Percentiles rank a stretch among this genome's conserved stretches.
These are phyloP conservation scores for Blastobotrys indianensis DNA, from an alignment of 1,139 yeast genomes.

Conservation along the genomic window DNA sequence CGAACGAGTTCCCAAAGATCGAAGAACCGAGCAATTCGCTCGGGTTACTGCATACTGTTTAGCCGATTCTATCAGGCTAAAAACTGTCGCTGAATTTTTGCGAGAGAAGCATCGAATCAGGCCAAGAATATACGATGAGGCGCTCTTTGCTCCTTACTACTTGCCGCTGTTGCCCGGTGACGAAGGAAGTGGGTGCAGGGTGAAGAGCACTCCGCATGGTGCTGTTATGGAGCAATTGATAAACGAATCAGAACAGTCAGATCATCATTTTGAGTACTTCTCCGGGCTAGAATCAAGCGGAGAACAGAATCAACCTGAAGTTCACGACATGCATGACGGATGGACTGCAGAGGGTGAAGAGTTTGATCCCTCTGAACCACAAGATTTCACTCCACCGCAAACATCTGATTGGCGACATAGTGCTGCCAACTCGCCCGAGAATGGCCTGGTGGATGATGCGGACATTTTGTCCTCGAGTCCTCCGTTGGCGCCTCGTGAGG, in stretches of 20 bases:
- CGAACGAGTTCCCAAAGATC: slow-evolving; percentile 62
- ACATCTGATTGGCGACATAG: too few species aligned
- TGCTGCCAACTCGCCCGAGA: too few species aligned
- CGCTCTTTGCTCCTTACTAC: slow-evolving; percentile 81
- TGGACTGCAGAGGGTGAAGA: slow-evolving; percentile 25
- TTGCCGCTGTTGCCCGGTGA: slow-evolving; percentile 83
- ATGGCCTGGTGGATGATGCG: neutral
- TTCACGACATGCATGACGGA: slow-evolving; percentile 33
- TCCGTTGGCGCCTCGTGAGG: slow-evolving; percentile 20
- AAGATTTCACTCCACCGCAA: slow-evolving; percentile 44
- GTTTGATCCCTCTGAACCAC: slow-evolving; percentile 65
- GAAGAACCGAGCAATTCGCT: slow-evolving; percentile 63
- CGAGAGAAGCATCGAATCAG: slow-evolving; percentile 69
- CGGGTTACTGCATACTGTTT: slow-evolving; percentile 88
- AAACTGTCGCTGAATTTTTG: slow-evolving; percentile 58
- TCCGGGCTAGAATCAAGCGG: slow-evolving; percentile 50
- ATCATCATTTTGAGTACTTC: slow-evolving; percentile 85
- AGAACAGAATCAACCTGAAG: slow-evolving; percentile 16
- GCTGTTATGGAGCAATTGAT: slow-evolving; percentile 69
- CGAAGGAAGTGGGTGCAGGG: slow-evolving; percentile 80
- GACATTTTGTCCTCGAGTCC: slow-evolving; percentile 5
- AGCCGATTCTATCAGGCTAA: slow-evolving; percentile 71
- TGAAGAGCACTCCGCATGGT: slow-evolving; percentile 68
- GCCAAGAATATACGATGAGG: slow-evolving; percentile 86
- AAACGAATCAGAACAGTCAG: slow-evolving; percentile 75